Evolutionary conservation across 768 basidiomycete species (phyloP).

Genomic region (Solioccasus polychromus): DNA sequence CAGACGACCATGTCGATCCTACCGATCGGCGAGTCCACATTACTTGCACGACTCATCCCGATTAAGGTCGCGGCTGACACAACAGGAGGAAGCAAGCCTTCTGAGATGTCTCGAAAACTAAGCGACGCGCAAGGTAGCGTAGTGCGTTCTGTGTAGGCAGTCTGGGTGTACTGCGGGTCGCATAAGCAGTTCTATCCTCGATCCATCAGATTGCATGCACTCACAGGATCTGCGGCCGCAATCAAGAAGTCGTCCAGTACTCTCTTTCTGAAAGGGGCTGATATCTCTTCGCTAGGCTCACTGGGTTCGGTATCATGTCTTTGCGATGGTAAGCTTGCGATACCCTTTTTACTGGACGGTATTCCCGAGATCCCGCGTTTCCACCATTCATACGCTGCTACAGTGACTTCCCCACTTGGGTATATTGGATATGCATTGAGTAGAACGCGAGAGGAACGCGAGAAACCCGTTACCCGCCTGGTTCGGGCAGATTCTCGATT

Average conservation of each 20-base stretch:
- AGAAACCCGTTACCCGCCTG: slow-evolving; percentile 24
- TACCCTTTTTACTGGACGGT: slow-evolving; percentile 14
- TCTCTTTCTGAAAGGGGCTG: not conserved
- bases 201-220: not conserved
- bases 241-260: slow-evolving; percentile 17
- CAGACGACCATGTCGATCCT: slow-evolving; percentile 63
- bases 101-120: slow-evolving; percentile 61
- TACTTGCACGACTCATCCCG: not conserved
- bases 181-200: slow-evolving; percentile 12
- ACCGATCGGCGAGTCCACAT: not conserved
- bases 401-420: slow-evolving; percentile 61
- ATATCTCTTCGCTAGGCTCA: not conserved
- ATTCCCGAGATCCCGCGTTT: slow-evolving; percentile 31
- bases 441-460: slow-evolving; percentile 24
- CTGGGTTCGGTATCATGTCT: not conserved
- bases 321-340: not conserved
- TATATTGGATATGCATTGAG: not conserved
- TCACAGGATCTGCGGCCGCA: slow-evolving; percentile 27
- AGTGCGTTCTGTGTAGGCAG: slow-evolving; percentile 56
- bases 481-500: not conserved
- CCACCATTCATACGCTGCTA: slow-evolving; percentile 63
- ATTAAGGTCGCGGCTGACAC: slow-evolving; percentile 12
- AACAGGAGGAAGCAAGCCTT: slow-evolving; percentile 46
- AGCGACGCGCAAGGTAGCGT: slow-evolving; percentile 52
- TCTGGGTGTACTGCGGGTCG: slow-evolving; percentile 50